phyloP scores from a whole-genome alignment of 805 yeast species.

The Yarrowia sp. region DNA sequence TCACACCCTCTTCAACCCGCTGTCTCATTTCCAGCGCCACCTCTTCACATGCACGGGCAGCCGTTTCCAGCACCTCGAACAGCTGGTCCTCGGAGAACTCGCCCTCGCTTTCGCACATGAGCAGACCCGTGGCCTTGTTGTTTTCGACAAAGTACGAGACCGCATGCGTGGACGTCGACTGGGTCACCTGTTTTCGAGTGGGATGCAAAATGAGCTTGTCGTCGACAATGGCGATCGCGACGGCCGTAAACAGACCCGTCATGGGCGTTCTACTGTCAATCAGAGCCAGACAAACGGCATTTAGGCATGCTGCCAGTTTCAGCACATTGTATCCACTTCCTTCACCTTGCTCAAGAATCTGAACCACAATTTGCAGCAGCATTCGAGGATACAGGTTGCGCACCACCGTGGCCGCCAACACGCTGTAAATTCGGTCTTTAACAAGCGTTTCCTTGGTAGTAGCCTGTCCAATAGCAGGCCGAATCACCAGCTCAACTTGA shows the following conservation, averaged over 20 bases:
- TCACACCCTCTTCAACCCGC: constrained; percentile 57
- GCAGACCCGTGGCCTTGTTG: constrained; percentile 59
- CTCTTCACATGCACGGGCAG: constrained; percentile 57
- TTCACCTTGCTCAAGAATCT: constrained; percentile 64
- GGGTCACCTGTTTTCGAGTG: constrained; percentile 55
- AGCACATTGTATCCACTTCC: constrained; percentile 51
- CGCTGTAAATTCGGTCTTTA: constrained; percentile 71
- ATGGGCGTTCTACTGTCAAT: constrained; percentile 77
- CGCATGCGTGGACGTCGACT: constrained; percentile 63
- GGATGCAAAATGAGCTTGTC: constrained; percentile 55
- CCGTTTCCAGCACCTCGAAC: constrained; percentile 59
- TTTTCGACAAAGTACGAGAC: constrained; percentile 65
- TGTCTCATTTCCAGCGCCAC: constrained; percentile 58
- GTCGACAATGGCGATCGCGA: constrained; percentile 54
- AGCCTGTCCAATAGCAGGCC: constrained; percentile 80
- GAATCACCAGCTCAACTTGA: constrained; percentile 75
- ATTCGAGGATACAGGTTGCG: constrained; percentile 79
- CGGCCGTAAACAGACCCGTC: constrained; percentile 66
- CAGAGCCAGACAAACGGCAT: constrained; percentile 75
- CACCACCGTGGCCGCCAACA: constrained; percentile 66
- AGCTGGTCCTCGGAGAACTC: constrained; percentile 65
- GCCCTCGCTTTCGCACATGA: constrained; percentile 79
- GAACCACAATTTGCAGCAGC: constrained; percentile 71
- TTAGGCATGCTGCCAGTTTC: constrained; percentile 73
- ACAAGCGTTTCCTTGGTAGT: constrained; percentile 75